These are phyloP conservation scores for Physaria fendleri DNA, from an alignment of 345 rosid species.

Conservation along the genomic window DNA sequence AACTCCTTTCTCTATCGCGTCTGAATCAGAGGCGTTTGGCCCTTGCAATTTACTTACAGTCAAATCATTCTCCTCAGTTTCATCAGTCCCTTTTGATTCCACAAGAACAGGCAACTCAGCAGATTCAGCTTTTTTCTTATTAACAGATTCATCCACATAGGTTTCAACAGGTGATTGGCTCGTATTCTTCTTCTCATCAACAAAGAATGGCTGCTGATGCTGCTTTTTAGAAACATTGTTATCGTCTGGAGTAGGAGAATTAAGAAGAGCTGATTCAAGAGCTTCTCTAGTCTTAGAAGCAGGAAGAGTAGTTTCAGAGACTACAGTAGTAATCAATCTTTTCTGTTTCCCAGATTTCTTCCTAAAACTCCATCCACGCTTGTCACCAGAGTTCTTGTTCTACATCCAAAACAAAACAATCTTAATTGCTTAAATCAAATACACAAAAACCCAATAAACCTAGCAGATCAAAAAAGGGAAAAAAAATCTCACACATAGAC, in stretches of 20 bases:
- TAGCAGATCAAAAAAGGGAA: slow-evolving; percentile 12
- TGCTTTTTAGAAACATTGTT: slow-evolving; percentile 34
- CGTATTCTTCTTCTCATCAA: slow-evolving; percentile 50
- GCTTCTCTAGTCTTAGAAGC: slow-evolving; percentile 40
- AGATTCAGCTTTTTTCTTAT: not conserved
- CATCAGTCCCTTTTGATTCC: slow-evolving; percentile 30
- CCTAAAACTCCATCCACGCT: slow-evolving; percentile 75
- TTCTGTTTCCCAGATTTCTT: slow-evolving; percentile 66
- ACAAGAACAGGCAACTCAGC: slow-evolving; percentile 19
- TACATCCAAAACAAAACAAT: slow-evolving; percentile 23
- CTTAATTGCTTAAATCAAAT: too few species aligned
- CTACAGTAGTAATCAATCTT: slow-evolving; percentile 48
- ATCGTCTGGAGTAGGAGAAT: slow-evolving; percentile 35
- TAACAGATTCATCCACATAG: slow-evolving; percentile 13
- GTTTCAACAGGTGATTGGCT: slow-evolving; percentile 20
- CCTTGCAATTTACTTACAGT: not conserved
- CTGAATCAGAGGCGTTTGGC: not conserved
- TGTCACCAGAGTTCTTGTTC: slow-evolving; percentile 51
- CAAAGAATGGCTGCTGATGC: slow-evolving; percentile 13
- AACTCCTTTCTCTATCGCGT: slow-evolving; percentile 2
- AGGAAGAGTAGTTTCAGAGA: slow-evolving; percentile 41
- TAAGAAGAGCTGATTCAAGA: slow-evolving; percentile 41
- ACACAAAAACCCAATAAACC: not conserved
- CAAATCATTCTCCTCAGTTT: slow-evolving; percentile 14
- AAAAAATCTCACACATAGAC: too few species aligned